A percentile compares a stretch with the other conserved stretches of the same genome.
Evolutionary conservation across 176 grass and related monocot species (phyloP).

Genomic region (Oryza coarctata): DNA sequence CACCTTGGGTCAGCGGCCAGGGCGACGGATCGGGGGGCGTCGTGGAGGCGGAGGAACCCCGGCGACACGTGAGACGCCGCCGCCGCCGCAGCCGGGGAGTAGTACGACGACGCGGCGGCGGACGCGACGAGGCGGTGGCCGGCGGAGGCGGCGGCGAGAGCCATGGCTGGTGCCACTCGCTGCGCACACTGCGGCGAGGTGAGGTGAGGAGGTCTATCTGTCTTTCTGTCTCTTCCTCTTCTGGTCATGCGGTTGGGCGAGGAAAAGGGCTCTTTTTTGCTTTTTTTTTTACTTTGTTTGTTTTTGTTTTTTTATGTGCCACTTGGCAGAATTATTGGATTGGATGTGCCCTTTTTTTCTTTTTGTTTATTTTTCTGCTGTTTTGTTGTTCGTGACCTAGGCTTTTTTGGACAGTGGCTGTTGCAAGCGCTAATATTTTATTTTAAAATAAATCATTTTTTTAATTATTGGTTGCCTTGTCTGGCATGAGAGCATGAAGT

Average conservation of each 20-base stretch:
- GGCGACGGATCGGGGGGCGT: not conserved
- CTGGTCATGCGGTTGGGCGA: no score
- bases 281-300: not conserved
- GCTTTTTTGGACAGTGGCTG: no score
- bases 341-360: not conserved
- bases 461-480: not conserved
- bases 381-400: not conserved
- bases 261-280: not conserved
- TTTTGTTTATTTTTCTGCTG: not conserved
- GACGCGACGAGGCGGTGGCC: not conserved
- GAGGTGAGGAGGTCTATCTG: not conserved
- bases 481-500: not conserved
- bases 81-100: not conserved
- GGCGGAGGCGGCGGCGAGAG: conserved; percentile 31
- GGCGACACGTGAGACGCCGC: not conserved
- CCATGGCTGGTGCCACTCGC: conserved; percentile 26
- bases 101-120: not conserved
- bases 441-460: not conserved
- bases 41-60: not conserved
- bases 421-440: not conserved
- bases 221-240: not conserved
- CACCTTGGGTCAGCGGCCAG: conserved; percentile 16
- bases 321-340: conserved; percentile 14
- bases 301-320: not conserved
- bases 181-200: not conserved